Evolutionary conservation across 2,329 filamentous ascomycete genomes (phyloP).

Genomic region (Diplodia scrobiculata): DNA sequence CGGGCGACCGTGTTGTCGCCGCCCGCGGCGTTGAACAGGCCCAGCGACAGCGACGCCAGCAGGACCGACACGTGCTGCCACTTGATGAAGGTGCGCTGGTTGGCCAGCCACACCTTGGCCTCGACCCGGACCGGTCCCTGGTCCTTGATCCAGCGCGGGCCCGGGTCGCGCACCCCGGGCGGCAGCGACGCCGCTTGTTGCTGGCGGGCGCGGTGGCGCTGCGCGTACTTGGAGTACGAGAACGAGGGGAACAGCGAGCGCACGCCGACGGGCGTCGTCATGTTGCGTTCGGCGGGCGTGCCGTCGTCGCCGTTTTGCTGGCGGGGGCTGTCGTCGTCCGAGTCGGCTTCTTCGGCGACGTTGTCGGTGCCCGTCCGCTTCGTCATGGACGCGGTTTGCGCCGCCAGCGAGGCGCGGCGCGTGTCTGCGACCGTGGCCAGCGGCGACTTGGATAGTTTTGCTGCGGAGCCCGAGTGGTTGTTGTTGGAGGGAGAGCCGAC

Average conservation of each 20-base stretch:
- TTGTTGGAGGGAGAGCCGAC: constrained; percentile 66
- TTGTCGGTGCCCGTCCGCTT: constrained; percentile 35
- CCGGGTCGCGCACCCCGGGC: constrained; percentile 83
- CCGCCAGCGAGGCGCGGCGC: constrained; percentile 31
- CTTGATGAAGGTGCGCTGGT: constrained; percentile 97
- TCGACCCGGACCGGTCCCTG: constrained; percentile 88
- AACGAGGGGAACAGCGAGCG: constrained; percentile 79
- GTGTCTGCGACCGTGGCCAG: constrained; percentile 33
- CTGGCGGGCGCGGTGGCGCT: constrained; percentile 50
- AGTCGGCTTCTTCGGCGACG: constrained; percentile 51
- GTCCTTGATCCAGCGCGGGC: constrained; percentile 84
- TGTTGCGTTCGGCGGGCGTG: constrained; percentile 36
- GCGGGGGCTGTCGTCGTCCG: constrained; percentile 55
- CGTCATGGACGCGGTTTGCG: constrained; percentile 33
- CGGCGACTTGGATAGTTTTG: constrained; percentile 35
- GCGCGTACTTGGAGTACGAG: constrained; percentile 72
- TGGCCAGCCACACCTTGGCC: constrained; percentile 97
- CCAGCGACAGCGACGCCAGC: constrained; percentile 78
- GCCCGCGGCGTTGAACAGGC: constrained; percentile 85
- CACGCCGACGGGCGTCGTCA: constrained; percentile 60
- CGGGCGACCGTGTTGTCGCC: constrained; percentile 72
- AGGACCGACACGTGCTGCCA: constrained; percentile 96
- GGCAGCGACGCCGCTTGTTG: constrained; percentile 61
- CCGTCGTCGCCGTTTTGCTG: constrained; percentile 35
- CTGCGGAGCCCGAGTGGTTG: constrained; percentile 53